These are phyloP conservation scores for Fusarium sp. DNA, from an alignment of 2,329 filamentous ascomycete species.

Conservation along the genomic window DNA sequence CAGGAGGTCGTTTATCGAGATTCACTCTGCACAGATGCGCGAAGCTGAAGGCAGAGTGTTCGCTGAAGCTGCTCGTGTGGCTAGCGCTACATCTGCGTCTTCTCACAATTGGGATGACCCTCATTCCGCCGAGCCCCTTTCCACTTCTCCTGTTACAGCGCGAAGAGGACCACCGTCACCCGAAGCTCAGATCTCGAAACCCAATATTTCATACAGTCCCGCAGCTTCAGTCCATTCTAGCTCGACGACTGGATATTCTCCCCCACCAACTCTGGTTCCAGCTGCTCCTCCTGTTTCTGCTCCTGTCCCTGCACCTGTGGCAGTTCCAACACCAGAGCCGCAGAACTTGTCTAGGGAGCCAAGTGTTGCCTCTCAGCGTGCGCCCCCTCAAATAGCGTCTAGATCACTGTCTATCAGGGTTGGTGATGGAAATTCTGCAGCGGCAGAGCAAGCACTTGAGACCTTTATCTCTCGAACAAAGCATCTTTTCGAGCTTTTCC, in stretches of 20 bases:
- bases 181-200: constrained; percentile 41
- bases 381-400: constrained; percentile 45
- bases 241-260: constrained; percentile 46
- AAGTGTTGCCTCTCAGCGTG: constrained; percentile 43
- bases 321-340: constrained; percentile 25
- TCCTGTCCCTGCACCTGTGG: constrained; percentile 7
- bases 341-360: constrained; percentile 39
- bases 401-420: constrained; percentile 54
- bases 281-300: constrained; percentile 6
- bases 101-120: constrained; percentile 51
- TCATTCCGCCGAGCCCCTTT: constrained; percentile 40
- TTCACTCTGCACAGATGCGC: constrained; percentile 70
- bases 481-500: constrained; percentile 81
- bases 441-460: constrained; percentile 74
- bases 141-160: constrained; percentile 42
- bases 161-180: constrained; percentile 44
- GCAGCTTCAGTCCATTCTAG: constrained; percentile 53
- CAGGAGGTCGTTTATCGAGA: constrained; percentile 69
- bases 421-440: constrained; percentile 56
- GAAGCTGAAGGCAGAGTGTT: constrained; percentile 71
- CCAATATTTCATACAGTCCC: constrained; percentile 56
- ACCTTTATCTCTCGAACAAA: constrained; percentile 78
- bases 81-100: constrained; percentile 50
- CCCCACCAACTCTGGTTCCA: constrained; percentile 26
- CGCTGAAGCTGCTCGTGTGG: constrained; percentile 59